These are phyloP conservation scores for Heterobasidion parviporum DNA, from an alignment of 1,284 basidiomycete species.

Conservation along the genomic window DNA sequence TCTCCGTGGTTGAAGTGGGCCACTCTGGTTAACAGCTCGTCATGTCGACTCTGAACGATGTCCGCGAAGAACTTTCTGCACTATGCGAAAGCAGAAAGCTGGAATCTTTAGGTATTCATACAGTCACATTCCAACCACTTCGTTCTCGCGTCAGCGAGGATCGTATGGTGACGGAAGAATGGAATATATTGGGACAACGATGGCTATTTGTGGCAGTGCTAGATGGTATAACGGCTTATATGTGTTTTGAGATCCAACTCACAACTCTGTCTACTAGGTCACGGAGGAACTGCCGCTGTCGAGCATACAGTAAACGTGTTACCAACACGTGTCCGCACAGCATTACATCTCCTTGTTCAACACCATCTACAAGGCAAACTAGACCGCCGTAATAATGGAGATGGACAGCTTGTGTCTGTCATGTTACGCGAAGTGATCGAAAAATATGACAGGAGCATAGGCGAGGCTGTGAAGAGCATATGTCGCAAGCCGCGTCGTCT, in stretches of 20 bases:
- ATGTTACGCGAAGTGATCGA: background rate
- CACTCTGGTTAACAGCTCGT: no score
- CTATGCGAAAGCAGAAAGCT: no score
- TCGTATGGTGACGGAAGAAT: background rate
- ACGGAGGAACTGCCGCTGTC: background rate
- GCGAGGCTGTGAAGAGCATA: background rate
- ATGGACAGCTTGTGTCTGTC: background rate
- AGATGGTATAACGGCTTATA: background rate
- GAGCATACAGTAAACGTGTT: background rate
- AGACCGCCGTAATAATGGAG: background rate
- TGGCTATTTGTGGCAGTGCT: background rate
- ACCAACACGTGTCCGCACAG: background rate
- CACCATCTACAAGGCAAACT: background rate
- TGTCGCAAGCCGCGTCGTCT: background rate
- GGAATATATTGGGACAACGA: background rate
- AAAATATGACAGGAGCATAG: background rate
- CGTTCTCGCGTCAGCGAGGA: background rate
- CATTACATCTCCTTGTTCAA: background rate
- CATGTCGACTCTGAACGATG: no score
- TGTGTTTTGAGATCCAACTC: background rate
- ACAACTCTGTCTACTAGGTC: background rate
- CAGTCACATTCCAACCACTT: background rate
- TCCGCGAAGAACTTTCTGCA: no score
- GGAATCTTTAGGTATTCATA: background rate
- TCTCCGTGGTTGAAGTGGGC: no score